Evolutionary conservation across 2,329 filamentous ascomycete genomes (phyloP).

Genomic region (Xylariaceae sp.): DNA sequence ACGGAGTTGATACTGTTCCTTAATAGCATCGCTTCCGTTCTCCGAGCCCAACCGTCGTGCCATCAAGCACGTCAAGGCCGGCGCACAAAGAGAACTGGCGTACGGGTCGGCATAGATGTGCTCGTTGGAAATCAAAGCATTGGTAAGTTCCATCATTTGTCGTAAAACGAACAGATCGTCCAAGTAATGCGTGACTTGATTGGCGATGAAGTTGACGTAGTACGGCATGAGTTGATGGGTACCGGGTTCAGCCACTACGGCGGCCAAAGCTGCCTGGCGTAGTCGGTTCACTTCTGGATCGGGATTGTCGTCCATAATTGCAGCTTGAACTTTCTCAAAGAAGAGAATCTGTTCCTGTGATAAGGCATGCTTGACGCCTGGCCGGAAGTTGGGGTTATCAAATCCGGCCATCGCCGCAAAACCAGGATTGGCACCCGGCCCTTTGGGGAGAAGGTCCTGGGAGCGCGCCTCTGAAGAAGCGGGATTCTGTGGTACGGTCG

Average conservation of each 20-base stretch:
- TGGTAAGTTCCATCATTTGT: slow-evolving; percentile 87
- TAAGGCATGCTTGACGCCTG: slow-evolving; percentile 89
- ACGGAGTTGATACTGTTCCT: slow-evolving; percentile 71
- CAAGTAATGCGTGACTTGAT: slow-evolving; percentile 90
- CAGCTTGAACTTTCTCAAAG: slow-evolving; percentile 90
- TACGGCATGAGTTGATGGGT: slow-evolving; percentile 95
- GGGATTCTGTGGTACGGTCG: slow-evolving; percentile 93
- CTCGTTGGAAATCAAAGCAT: slow-evolving; percentile 77
- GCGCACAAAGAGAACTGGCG: slow-evolving; percentile 65
- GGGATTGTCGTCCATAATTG: slow-evolving; percentile 80
- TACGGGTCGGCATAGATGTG: slow-evolving; percentile 66
- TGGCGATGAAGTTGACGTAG: slow-evolving; percentile 91
- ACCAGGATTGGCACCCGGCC: slow-evolving; percentile 78
- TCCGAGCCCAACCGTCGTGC: slow-evolving; percentile 68
- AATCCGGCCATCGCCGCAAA: slow-evolving; percentile 77
- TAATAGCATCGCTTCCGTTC: slow-evolving; percentile 46
- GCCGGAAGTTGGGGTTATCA: slow-evolving; percentile 79
- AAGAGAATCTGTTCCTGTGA: slow-evolving; percentile 95
- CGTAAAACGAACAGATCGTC: slow-evolving; percentile 84
- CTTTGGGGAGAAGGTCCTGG: slow-evolving; percentile 84
- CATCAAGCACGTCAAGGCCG: slow-evolving; percentile 86
- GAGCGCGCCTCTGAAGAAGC: slow-evolving; percentile 77
- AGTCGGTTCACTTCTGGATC: slow-evolving; percentile 69
- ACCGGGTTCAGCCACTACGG: slow-evolving; percentile 81
- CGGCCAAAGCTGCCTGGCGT: slow-evolving; percentile 78